Conservation (phyloP, 2,329 filamentous ascomycete genomes). For the Fusarium sp. region DNA sequence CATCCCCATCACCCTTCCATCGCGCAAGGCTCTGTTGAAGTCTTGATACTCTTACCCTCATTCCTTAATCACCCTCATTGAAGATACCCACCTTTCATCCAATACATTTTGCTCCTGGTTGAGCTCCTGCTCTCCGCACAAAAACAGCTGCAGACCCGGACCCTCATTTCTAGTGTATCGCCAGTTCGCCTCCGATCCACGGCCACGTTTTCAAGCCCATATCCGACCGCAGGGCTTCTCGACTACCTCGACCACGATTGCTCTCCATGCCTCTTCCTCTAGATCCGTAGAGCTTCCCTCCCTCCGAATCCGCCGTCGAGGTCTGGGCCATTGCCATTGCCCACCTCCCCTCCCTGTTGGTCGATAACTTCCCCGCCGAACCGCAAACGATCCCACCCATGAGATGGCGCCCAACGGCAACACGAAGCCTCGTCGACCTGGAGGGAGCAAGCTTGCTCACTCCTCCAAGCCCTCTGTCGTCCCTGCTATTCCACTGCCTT, state of each 20-base stretch:
- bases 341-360: slow-evolving; percentile 31
- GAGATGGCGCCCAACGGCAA: slow-evolving; percentile 52
- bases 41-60: slow-evolving; percentile 7
- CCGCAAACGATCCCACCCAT: slow-evolving; percentile 33
- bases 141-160: slow-evolving; percentile 29
- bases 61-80: slow-evolving; percentile 28
- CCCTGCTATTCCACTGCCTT: slow-evolving; percentile 54
- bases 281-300: slow-evolving; percentile 47
- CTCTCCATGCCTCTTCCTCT: slow-evolving; percentile 49
- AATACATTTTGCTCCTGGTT: slow-evolving; percentile 28
- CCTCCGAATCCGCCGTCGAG: slow-evolving; percentile 38
- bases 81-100: slow-evolving; percentile 5
- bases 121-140: slow-evolving; percentile 39
- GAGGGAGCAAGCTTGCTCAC: slow-evolving; percentile 46
- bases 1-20: slow-evolving; percentile 9
- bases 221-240: slow-evolving; percentile 27
- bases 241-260: slow-evolving; percentile 29
- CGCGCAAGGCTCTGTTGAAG: neutral
- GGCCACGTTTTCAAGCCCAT: slow-evolving; percentile 24
- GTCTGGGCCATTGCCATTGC: slow-evolving; percentile 43
- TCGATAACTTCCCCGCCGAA: slow-evolving; percentile 40
- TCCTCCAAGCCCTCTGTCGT: slow-evolving; percentile 51
- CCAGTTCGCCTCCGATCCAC: slow-evolving; percentile 29
- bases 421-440: slow-evolving; percentile 48
- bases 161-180: slow-evolving; percentile 38